These are phyloP conservation scores for Epichloe gansuensis DNA, from an alignment of 2,329 filamentous ascomycete species.

Conservation along the genomic window DNA sequence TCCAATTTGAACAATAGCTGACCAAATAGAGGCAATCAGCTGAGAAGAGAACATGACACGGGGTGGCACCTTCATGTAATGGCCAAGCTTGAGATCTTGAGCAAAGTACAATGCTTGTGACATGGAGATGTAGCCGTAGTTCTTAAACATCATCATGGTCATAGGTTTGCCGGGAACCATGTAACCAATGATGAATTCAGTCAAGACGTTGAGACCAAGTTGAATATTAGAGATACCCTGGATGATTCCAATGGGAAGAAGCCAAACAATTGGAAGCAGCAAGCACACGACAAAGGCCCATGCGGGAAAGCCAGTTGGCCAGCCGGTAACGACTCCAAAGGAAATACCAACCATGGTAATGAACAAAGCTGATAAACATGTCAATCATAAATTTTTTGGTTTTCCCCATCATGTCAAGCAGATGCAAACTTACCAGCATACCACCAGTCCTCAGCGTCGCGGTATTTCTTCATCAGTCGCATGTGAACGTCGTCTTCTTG, in stretches of 20 bases:
- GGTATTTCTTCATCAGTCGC: conserved; percentile 50
- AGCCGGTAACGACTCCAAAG: conserved; percentile 41
- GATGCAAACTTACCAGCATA: conserved; percentile 34
- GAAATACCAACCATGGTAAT: conserved; percentile 41
- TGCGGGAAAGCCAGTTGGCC: conserved; percentile 44
- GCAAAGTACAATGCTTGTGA: conserved; percentile 52
- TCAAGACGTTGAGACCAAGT: conserved; percentile 57
- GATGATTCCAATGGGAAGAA: conserved; percentile 48
- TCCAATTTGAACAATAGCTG: conserved; percentile 47
- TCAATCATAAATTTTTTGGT: background rate
- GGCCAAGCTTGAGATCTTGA: conserved; percentile 54
- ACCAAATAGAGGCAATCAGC: conserved; percentile 47
- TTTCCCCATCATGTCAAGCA: background rate
- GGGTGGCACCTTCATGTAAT: conserved; percentile 56
- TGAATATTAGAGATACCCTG: conserved; percentile 51
- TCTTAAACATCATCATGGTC: conserved; percentile 71
- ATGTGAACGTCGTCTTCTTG: conserved; percentile 49
- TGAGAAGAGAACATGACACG: conserved; percentile 51
- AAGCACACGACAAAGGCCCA: conserved; percentile 48
- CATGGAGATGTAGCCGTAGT: conserved; percentile 60
- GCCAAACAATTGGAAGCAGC: conserved; percentile 44
- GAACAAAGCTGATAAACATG: conserved; percentile 28
- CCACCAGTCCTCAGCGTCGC: conserved; percentile 48
- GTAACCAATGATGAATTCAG: conserved; percentile 63
- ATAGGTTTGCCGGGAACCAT: conserved; percentile 59